A percentile compares a stretch with the other conserved stretches of the same genome.
These are phyloP conservation scores for Phoma sp. DNA, from an alignment of 2,329 filamentous ascomycete genomes.

Conservation along the genomic window DNA sequence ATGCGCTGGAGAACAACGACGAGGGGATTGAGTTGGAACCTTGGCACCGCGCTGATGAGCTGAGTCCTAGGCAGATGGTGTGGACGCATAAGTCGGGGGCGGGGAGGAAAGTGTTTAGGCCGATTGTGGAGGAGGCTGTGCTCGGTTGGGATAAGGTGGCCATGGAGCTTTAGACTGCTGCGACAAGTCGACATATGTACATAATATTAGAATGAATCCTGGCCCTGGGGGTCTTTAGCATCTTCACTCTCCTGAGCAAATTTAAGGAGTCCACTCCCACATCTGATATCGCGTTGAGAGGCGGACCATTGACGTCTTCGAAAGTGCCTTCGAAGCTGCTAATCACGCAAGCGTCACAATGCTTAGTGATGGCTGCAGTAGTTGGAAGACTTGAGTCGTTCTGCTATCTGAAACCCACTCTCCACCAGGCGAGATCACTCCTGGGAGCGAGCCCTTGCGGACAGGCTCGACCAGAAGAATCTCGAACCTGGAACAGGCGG, in stretches of 20 bases:
- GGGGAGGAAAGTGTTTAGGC: constrained; percentile 54
- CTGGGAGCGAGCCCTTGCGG: constrained; percentile 8
- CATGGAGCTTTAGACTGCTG: constrained; percentile 2
- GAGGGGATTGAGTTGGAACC: constrained; percentile 49
- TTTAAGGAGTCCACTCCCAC: background rate
- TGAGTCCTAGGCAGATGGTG: constrained; percentile 55
- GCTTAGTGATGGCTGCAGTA: background rate
- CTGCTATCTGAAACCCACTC: background rate
- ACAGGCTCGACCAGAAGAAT: constrained; percentile 6
- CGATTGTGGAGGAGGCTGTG: constrained; percentile 56
- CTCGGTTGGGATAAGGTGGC: constrained; percentile 46
- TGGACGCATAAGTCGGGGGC: constrained; percentile 52
- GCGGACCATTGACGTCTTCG: too few relatives aligned
- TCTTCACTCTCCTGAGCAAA: background rate
- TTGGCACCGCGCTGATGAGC: constrained; percentile 53
- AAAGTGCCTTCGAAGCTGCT: too few relatives aligned
- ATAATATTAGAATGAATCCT: background rate
- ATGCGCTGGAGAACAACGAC: constrained; percentile 51
- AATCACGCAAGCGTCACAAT: background rate
- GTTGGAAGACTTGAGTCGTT: background rate
- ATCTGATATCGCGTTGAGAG: background rate
- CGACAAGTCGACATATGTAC: background rate
- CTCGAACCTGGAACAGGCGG: constrained; percentile 10
- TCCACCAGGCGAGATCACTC: constrained; percentile 4
- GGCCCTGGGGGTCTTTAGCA: background rate